Percentiles rank a stretch among this genome's conserved stretches.
These are phyloP conservation scores for Hanseniaspora nectarophila DNA, from an alignment of 805 yeast genomes.

Conservation along the genomic window DNA sequence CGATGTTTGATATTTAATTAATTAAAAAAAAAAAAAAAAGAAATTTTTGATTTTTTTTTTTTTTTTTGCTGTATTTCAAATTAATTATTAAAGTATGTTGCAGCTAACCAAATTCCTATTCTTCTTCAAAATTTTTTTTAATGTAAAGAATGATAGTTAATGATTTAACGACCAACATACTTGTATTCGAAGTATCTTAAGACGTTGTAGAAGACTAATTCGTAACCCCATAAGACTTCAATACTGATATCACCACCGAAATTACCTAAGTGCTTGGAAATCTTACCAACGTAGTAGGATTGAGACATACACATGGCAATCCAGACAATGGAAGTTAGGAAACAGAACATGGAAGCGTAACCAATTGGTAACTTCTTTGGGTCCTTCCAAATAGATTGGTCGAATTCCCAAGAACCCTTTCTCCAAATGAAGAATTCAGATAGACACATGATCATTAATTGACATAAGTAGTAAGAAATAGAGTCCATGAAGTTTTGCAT, in stretches of 20 bases:
- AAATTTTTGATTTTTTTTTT: background rate
- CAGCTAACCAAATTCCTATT: background rate
- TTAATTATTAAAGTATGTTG: background rate
- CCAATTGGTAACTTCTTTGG: conserved; percentile 57
- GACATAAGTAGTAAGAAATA: conserved; percentile 83
- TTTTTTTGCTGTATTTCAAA: too few species aligned
- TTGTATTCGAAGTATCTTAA: conserved; percentile 59
- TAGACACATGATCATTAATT: conserved; percentile 59
- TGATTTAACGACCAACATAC: conserved; percentile 38
- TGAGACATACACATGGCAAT: conserved; percentile 78
- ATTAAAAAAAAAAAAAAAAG: background rate
- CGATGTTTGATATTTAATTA: too few species aligned
- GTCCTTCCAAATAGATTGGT: conserved; percentile 48
- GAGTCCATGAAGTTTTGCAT: conserved; percentile 80
- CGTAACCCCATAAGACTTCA: conserved; percentile 59
- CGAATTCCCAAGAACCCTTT: conserved; percentile 45
- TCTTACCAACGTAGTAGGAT: conserved; percentile 66
- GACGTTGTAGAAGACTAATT: conserved; percentile 50
- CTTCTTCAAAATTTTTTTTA: background rate
- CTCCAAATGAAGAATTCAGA: conserved; percentile 76
- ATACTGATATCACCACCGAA: conserved; percentile 59
- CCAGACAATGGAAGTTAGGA: conserved; percentile 76
- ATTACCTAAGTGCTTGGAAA: conserved; percentile 48
- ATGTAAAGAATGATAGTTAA: too few species aligned
- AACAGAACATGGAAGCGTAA: conserved; percentile 61